Conservation (phyloP, 73 alveolate genomes). For the Halteria grandinella region DNA sequence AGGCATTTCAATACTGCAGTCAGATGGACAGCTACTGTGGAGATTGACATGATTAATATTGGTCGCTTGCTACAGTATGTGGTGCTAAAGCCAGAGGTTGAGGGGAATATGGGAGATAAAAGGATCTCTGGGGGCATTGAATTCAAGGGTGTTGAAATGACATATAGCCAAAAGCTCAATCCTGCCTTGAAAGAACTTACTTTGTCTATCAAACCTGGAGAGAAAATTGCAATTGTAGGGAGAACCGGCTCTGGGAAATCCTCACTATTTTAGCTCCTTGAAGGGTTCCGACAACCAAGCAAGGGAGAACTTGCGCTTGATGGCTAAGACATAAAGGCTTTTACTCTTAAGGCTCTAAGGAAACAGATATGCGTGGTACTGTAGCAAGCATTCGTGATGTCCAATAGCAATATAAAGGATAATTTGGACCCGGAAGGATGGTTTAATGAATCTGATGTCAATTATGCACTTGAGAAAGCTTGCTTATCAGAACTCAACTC, state of each 20-base stretch:
- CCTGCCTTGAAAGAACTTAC: constrained; percentile 78
- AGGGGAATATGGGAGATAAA: background rate
- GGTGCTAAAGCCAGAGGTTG: background rate
- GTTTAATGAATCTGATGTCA: background rate
- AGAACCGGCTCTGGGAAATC: constrained; percentile 98
- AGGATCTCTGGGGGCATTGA: constrained; percentile 21
- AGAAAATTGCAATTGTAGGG: constrained; percentile 93
- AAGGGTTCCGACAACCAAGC: constrained; percentile 58
- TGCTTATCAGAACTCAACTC: background rate
- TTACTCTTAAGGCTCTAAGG: background rate
- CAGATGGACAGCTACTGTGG: constrained; percentile 44
- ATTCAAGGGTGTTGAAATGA: constrained; percentile 59
- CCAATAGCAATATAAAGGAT: background rate
- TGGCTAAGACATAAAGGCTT: background rate
- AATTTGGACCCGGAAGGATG: constrained; percentile 17
- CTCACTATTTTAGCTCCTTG: constrained; percentile 75
- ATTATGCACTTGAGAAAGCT: constrained; percentile 4
- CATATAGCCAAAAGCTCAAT: constrained; percentile 83
- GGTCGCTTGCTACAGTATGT: constrained; percentile 20
- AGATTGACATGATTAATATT: constrained; percentile 24
- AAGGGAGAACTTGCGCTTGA: constrained; percentile 47
- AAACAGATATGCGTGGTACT: background rate
- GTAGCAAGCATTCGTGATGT: constrained; percentile 14
- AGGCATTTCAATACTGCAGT: constrained; percentile 26
- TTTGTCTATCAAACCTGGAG: constrained; percentile 77